phyloP scores from a whole-genome alignment of 768 basidiomycete genomes.

The Auricularia sp. region DNA sequence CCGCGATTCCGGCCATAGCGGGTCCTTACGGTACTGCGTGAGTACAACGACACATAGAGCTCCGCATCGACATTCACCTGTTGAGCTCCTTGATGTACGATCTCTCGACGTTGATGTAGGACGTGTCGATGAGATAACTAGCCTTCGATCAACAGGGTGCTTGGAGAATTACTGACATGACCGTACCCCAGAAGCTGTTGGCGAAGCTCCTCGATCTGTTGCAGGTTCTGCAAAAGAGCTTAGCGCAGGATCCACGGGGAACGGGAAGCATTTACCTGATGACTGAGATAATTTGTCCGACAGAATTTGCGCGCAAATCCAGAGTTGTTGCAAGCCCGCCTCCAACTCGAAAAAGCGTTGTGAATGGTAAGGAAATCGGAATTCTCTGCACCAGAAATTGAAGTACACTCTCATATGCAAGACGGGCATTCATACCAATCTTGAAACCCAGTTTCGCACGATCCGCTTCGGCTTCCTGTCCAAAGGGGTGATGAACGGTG shows the following conservation, averaged over 20 bases:
- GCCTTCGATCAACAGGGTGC: slow-evolving; percentile 4
- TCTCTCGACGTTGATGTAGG: slow-evolving; percentile 63
- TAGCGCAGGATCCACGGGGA: neutral
- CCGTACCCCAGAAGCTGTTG: slow-evolving; percentile 74
- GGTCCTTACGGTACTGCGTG: slow-evolving; percentile 33
- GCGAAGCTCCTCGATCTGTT: slow-evolving; percentile 92
- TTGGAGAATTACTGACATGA: slow-evolving; percentile 12
- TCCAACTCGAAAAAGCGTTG: slow-evolving; percentile 83
- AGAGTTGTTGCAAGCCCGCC: slow-evolving; percentile 58
- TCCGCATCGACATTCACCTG: slow-evolving; percentile 30
- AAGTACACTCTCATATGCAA: too few relatives aligned
- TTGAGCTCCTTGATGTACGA: slow-evolving; percentile 61
- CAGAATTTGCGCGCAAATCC: slow-evolving; percentile 65
- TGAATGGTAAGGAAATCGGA: slow-evolving; percentile 93
- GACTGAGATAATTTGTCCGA: slow-evolving; percentile 67
- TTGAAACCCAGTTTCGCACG: slow-evolving; percentile 73
- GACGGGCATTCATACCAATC: slow-evolving; percentile 37
- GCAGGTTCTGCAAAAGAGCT: slow-evolving; percentile 52
- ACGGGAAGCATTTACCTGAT: slow-evolving; percentile 44
- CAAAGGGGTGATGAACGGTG: slow-evolving; percentile 83
- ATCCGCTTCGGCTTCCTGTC: slow-evolving; percentile 79
- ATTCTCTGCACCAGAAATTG: slow-evolving; percentile 46
- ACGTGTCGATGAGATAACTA: slow-evolving; percentile 83
- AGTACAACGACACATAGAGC: slow-evolving; percentile 1
- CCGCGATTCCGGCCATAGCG: slow-evolving; percentile 66